Base-by-base conservation (phyloP, 176 grass and related monocot genomes). In the Lolium perenne region DNA sequence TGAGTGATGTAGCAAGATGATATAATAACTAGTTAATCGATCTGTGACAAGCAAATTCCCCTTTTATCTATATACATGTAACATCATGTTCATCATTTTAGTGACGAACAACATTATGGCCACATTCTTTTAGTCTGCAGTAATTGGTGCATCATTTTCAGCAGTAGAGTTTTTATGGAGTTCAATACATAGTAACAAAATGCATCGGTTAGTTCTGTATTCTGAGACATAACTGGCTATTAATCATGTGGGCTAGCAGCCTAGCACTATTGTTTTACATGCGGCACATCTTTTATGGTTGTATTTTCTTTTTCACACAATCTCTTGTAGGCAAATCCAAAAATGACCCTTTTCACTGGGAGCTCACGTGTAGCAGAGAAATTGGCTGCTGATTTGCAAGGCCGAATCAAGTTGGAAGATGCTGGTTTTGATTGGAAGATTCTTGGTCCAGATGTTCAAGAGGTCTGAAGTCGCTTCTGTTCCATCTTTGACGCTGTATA, bases 391-490 rank as follows among this genome's bases (percentile, higher is more conserved):
- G 97, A 98, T 81, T 92, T 98, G 74, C 94, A 95, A 55, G 97
- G 97, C 18, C 81, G 83, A 18, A 90, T 98, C 74, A 98, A 94
- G 88, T 88, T 98, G 75, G 97, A 96, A 92, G 94, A 98, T 91
- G 92, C 97, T 76, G 94, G 97, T 85, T 98, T 94, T 98, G 97
- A 96, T 85, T 98, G 94, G 97, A 98, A 98, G 86, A 96, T 98
- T 79, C 86, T 98, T 76, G 97, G 97, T 83, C 97, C 94, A 71
- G 97, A 98, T 92, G 97, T 98, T 90, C 90, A 98, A 88, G 90
- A 94, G 97, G 97, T 95, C 41, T 74, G 9, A 63, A n/a, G 23
- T 62, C 26, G 18, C 26, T 78, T 88, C 3, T 84, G 25, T 69
- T 82, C 22, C 58, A 21, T 50, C 10, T 20, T 57, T 41, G 22